Percentiles rank a stretch among this genome's conserved stretches.
phyloP scores from a whole-genome alignment of 2,329 filamentous ascomycete genomes.

The Trichoderma simmonsii region DNA sequence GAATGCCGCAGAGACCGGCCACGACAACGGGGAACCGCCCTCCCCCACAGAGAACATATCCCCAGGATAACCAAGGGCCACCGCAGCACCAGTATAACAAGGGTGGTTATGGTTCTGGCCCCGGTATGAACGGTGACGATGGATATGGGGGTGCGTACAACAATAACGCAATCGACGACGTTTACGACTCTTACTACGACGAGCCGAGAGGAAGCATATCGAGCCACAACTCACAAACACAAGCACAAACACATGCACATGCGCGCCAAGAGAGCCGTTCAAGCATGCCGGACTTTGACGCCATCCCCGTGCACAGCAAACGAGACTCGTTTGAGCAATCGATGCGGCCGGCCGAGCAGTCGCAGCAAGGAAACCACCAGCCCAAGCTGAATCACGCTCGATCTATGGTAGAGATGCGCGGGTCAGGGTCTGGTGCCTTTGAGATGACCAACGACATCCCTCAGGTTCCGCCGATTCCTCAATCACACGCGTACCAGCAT shows the following conservation, averaged over 20 bases:
- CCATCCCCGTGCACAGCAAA: slow-evolving; percentile 33
- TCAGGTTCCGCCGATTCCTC: slow-evolving; percentile 50
- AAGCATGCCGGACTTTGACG: slow-evolving; percentile 44
- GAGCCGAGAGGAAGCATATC: slow-evolving; percentile 30
- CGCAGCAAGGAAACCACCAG: slow-evolving; percentile 48
- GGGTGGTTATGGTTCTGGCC: slow-evolving; percentile 7
- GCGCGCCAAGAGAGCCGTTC: slow-evolving; percentile 23
- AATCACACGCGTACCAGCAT: slow-evolving; percentile 23
- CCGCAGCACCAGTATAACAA: neutral
- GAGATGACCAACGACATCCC: slow-evolving; percentile 67
- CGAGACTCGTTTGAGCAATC: slow-evolving; percentile 49
- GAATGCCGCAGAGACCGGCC: slow-evolving; percentile 51
- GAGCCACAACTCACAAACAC: slow-evolving; percentile 22
- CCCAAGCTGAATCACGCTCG: slow-evolving; percentile 58
- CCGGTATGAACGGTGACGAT: slow-evolving; percentile 30
- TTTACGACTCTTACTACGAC: slow-evolving; percentile 56
- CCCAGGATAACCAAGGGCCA: slow-evolving; percentile 25
- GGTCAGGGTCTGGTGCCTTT: slow-evolving; percentile 66
- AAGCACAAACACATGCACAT: neutral
- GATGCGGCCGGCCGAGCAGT: slow-evolving; percentile 40
- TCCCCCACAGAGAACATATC: slow-evolving; percentile 53
- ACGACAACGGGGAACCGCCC: slow-evolving; percentile 52
- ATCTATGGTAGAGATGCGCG: slow-evolving; percentile 64
- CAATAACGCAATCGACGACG: slow-evolving; percentile 43
- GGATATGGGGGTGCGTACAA: slow-evolving; percentile 36